phyloP scores from a whole-genome alignment of 2,329 filamentous ascomycete species.

The Blumeria graminis region DNA sequence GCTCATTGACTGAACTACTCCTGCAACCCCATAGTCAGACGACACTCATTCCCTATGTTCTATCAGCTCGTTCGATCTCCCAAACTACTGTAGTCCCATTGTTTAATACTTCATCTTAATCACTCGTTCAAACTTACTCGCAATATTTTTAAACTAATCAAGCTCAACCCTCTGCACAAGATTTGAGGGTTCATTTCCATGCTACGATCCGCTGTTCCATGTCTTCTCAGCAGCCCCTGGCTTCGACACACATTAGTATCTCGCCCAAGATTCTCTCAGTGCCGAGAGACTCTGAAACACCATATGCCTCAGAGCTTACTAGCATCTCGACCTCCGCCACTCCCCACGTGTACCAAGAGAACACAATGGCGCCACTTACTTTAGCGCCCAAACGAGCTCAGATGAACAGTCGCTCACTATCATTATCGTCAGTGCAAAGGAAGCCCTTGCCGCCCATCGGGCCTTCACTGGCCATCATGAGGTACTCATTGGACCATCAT shows the following conservation, averaged over 20 bases:
- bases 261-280: background rate
- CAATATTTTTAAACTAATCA: background rate
- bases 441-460: conserved; percentile 35
- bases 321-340: background rate
- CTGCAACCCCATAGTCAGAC: too few relatives aligned
- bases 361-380: conserved; percentile 5
- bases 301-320: conserved; percentile 11
- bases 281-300: conserved; percentile 11
- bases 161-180: background rate
- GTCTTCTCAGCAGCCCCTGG: background rate
- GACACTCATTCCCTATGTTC: too few relatives aligned
- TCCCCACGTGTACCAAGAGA: conserved; percentile 3
- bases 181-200: background rate
- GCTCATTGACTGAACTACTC: too few relatives aligned
- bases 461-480: conserved; percentile 23
- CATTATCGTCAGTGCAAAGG: conserved; percentile 22
- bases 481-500: conserved; percentile 21
- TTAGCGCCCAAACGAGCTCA: conserved; percentile 9
- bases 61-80: background rate
- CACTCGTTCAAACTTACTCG: background rate
- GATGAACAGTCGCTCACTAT: conserved; percentile 6
- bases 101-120: background rate
- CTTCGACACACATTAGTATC: background rate
- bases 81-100: background rate
- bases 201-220: background rate